These are phyloP conservation scores for Verticillium dahliae DNA, from an alignment of 2,329 filamentous ascomycete species.

Conservation along the genomic window DNA sequence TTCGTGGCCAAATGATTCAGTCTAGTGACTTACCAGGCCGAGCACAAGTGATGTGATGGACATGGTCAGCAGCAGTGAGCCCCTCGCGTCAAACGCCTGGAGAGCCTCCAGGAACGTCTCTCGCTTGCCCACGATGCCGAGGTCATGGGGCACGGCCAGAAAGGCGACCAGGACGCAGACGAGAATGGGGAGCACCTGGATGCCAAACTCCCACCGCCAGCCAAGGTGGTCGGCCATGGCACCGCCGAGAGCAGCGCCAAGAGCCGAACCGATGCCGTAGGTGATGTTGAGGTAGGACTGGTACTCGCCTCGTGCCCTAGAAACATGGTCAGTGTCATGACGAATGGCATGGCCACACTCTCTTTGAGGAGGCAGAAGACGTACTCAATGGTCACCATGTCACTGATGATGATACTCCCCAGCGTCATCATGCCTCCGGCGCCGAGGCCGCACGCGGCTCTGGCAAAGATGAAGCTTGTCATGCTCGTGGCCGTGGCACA, in stretches of 20 bases:
- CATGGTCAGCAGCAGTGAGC: conserved; percentile 45
- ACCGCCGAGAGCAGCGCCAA: conserved; percentile 64
- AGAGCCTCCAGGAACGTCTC: conserved; percentile 42
- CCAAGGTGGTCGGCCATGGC: conserved; percentile 63
- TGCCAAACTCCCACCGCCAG: conserved; percentile 67
- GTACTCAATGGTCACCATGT: conserved; percentile 67
- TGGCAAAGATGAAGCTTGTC: conserved; percentile 61
- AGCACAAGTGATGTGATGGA: conserved; percentile 53
- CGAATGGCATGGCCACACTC: neutral
- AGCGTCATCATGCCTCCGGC: conserved; percentile 66
- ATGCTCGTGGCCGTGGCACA: conserved; percentile 64
- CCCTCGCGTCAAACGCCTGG: conserved; percentile 49
- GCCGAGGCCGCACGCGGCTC: conserved; percentile 66
- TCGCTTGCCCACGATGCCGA: conserved; percentile 41
- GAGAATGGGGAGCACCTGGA: conserved; percentile 49
- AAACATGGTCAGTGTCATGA: neutral
- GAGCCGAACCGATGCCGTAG: conserved; percentile 50
- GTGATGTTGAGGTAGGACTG: conserved; percentile 65
- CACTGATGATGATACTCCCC: conserved; percentile 65
- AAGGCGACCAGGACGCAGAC: conserved; percentile 37
- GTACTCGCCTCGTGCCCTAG: conserved; percentile 55
- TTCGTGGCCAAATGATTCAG: neutral
- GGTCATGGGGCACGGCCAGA: conserved; percentile 41
- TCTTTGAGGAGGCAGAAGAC: conserved; percentile 14
- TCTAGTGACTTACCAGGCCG: conserved; percentile 39